Evolutionary conservation across 2,329 filamentous ascomycete genomes (phyloP).

Genomic region (Neofusicoccum umdonicola): DNA sequence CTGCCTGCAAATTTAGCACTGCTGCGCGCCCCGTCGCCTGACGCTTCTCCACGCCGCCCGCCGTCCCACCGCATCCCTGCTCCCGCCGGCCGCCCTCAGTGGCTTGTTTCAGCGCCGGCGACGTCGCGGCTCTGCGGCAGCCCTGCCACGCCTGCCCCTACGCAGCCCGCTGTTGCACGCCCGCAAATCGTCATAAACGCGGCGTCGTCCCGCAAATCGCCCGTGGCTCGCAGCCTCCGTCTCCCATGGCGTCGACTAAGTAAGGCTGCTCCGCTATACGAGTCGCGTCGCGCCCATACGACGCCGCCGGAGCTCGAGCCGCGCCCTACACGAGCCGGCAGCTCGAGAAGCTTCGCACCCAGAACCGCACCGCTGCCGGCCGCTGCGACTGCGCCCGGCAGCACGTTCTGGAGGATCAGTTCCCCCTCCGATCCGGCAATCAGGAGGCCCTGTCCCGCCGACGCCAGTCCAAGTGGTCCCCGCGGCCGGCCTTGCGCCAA

Average conservation of each 20-base stretch:
- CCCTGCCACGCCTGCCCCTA: background rate
- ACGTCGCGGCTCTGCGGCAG: constrained; percentile 10
- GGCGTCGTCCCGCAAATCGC: constrained; percentile 4
- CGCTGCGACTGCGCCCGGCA: background rate
- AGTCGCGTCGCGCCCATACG: background rate
- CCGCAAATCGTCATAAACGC: constrained; percentile 11
- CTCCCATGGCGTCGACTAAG: background rate
- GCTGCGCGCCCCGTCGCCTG: constrained; percentile 1
- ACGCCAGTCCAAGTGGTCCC: constrained; percentile 2
- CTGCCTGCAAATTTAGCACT: background rate
- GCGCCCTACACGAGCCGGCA: constrained; percentile 1
- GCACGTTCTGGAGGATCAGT: background rate
- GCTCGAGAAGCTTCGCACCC: background rate
- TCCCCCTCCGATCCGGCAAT: background rate
- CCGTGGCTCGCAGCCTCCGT: background rate
- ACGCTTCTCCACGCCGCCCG: background rate
- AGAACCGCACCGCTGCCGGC: background rate
- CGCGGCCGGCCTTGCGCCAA: constrained; percentile 3
- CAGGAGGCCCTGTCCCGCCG: background rate
- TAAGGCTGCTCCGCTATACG: constrained; percentile 5
- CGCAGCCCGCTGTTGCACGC: constrained; percentile 7
- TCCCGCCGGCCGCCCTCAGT: background rate
- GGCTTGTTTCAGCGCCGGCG: constrained; percentile 12
- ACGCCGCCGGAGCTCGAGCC: constrained; percentile 13
- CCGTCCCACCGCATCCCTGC: background rate